Conservation (phyloP, 768 basidiomycete genomes). For the Psilocybe subaeruginosa region DNA sequence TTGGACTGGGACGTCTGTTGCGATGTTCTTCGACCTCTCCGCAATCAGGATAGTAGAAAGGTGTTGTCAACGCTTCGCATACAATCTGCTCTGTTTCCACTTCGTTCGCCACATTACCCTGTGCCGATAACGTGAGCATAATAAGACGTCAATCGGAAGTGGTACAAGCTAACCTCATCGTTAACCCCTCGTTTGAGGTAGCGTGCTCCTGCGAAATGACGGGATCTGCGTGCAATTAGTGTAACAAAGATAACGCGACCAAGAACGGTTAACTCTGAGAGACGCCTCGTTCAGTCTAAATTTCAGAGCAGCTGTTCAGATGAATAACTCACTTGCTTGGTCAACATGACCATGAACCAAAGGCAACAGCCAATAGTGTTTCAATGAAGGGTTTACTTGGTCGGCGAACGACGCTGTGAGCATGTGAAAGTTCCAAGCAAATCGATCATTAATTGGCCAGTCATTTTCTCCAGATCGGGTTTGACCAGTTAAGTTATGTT, state of each 20-base stretch:
- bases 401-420: constrained; percentile 68
- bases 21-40: constrained; percentile 32
- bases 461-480: constrained; percentile 43
- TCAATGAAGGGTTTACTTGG: constrained; percentile 39
- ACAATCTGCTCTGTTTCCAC: constrained; percentile 99
- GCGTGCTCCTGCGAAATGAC: constrained; percentile 94
- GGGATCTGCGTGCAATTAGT: constrained; percentile 91
- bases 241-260: constrained; percentile 92
- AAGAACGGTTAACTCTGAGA: constrained; percentile 86
- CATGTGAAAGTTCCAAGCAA: constrained; percentile 95
- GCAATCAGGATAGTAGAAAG: constrained; percentile 77
- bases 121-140: not conserved
- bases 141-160: not conserved
- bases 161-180: constrained; percentile 62
- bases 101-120: constrained; percentile 99
- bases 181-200: constrained; percentile 95
- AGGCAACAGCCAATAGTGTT: constrained; percentile 85
- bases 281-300: not conserved
- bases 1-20: constrained; percentile 69
- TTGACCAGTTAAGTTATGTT: constrained; percentile 81
- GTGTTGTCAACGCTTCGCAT: constrained; percentile 84
- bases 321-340: constrained; percentile 81
- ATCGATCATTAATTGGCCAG: constrained; percentile 84
- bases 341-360: constrained; percentile 96
- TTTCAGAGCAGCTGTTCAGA: not conserved